Conservation (phyloP, 495 filamentous ascomycete genomes). For the Evernia prunastri region DNA sequence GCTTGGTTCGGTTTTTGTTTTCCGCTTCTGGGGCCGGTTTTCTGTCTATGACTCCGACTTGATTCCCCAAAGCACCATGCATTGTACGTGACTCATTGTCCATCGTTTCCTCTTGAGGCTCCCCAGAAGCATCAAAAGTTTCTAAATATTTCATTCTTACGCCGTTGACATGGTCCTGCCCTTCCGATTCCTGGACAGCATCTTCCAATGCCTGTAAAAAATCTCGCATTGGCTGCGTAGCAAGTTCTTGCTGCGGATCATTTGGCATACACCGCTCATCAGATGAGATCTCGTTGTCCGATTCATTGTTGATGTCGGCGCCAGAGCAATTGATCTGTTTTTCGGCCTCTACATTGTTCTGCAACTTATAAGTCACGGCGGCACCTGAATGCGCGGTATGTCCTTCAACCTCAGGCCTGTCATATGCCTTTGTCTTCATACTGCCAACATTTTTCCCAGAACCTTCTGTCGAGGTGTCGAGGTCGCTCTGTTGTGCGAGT, state of each 20-base stretch:
- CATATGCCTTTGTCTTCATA: background rate
- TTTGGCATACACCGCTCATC: background rate
- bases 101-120: slow-evolving; percentile 1
- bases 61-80: slow-evolving; percentile 4
- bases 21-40: background rate
- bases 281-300: background rate
- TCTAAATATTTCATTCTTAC: background rate
- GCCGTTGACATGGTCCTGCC: background rate
- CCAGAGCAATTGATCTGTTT: background rate
- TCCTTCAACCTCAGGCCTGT: background rate
- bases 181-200: background rate
- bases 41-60: background rate
- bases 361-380: background rate
- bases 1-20: background rate
- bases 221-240: background rate
- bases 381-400: background rate
- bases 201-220: background rate
- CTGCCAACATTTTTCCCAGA: background rate
- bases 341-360: background rate
- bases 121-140: background rate
- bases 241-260: background rate
- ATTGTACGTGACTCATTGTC: slow-evolving; percentile 13
- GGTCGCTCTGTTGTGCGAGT: background rate
- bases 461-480: background rate
- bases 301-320: background rate